phyloP scores from a whole-genome alignment of 805 yeast genomes.

The Groenewaldozyma tartarivorans region DNA sequence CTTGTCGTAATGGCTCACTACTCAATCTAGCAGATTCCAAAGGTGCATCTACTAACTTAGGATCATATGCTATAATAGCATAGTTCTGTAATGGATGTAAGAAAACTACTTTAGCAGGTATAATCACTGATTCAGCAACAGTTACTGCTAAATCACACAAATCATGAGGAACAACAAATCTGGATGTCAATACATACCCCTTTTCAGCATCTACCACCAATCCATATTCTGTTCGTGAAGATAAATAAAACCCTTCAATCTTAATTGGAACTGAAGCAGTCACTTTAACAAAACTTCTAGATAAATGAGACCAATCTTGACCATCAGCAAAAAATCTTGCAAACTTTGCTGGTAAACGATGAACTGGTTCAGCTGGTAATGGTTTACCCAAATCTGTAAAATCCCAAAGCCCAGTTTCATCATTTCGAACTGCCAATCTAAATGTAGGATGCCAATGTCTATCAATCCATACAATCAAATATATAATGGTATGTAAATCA shows the following conservation, averaged over 20 bases:
- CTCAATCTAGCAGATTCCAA: constrained; percentile 60
- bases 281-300: constrained; percentile 65
- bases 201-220: constrained; percentile 69
- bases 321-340: constrained; percentile 32
- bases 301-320: constrained; percentile 42
- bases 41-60: constrained; percentile 60
- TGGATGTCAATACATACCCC: constrained; percentile 72
- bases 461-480: constrained; percentile 62
- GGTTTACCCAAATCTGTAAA: constrained; percentile 34
- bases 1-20: constrained; percentile 50
- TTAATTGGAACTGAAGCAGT: constrained; percentile 56
- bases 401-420: constrained; percentile 50
- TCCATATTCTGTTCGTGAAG: constrained; percentile 53
- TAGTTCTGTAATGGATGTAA: constrained; percentile 83
- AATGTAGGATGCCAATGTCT: constrained; percentile 78
- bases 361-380: constrained; percentile 40
- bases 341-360: constrained; percentile 47
- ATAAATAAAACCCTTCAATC: constrained; percentile 50
- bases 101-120: constrained; percentile 73
- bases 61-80: constrained; percentile 76
- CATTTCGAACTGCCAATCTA: constrained; percentile 54
- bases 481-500: constrained; percentile 66
- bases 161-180: constrained; percentile 76
- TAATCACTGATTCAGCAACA: constrained; percentile 74
- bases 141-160: constrained; percentile 64